Percentiles rank a stretch among this genome's conserved stretches.
phyloP scores from a whole-genome alignment of 192 early-diverging fungal species.

The Coemansia sp. region DNA sequence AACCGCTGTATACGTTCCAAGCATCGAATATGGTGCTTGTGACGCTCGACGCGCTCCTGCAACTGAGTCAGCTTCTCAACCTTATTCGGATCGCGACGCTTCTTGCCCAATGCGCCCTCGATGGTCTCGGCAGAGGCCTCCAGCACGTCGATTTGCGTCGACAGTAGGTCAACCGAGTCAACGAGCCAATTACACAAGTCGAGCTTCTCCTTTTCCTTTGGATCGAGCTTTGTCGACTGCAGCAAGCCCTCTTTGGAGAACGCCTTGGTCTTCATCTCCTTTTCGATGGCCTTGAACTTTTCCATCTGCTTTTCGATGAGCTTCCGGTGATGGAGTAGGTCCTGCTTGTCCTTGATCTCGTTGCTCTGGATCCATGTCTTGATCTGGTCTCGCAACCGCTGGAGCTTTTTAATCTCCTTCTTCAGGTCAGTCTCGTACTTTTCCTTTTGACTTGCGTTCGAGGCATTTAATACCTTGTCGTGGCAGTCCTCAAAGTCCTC shows the following conservation, averaged over 20 bases:
- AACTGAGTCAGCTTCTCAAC: slow-evolving; percentile 72
- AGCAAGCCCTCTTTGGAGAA: slow-evolving; percentile 95
- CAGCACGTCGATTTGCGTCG: slow-evolving; percentile 88
- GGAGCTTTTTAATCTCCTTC: slow-evolving; percentile 99
- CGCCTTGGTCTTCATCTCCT: slow-evolving; percentile 99
- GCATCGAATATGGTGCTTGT: slow-evolving; percentile 89
- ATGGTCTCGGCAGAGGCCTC: slow-evolving; percentile 88
- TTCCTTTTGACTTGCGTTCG: slow-evolving; percentile 90
- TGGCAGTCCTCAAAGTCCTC: slow-evolving; percentile 92
- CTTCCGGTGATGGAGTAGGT: slow-evolving; percentile 87
- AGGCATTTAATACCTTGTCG: slow-evolving; percentile 83
- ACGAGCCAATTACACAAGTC: slow-evolving; percentile 88
- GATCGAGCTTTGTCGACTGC: slow-evolving; percentile 83
- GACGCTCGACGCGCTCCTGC: slow-evolving; percentile 81
- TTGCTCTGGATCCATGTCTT: slow-evolving; percentile 94
- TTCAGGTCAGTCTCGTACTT: slow-evolving; percentile 97
- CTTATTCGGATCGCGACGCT: slow-evolving; percentile 81
- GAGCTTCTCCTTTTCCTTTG: slow-evolving; percentile 89
- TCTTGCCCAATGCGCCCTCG: slow-evolving; percentile 70
- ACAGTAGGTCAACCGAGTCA: slow-evolving; percentile 79
- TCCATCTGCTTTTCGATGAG: slow-evolving; percentile 99
- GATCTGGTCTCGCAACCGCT: slow-evolving; percentile 95
- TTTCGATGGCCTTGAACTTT: slow-evolving; percentile 96
- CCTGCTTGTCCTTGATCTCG: slow-evolving; percentile 97
- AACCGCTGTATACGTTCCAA: slow-evolving; percentile 95